Conservation (phyloP, 169 alveolate genomes). For the Babesia microti region DNA sequence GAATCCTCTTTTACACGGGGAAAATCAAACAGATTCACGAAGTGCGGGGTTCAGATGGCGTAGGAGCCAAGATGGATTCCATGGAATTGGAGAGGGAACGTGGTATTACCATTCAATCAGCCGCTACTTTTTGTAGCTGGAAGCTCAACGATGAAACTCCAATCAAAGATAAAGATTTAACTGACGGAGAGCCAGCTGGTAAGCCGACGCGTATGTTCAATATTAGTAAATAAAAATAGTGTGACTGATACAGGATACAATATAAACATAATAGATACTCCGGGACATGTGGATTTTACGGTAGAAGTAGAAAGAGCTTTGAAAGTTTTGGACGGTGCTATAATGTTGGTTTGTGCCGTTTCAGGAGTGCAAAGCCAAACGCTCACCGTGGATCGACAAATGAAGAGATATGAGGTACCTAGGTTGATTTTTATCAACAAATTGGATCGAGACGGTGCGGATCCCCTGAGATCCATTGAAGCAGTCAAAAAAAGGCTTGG, state of each 20-base stretch:
- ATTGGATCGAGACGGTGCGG: slow-evolving; percentile 94
- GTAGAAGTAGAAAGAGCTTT: slow-evolving; percentile 94
- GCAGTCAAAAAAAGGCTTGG: slow-evolving; percentile 77
- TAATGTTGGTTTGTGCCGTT: slow-evolving; percentile 86
- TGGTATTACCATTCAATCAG: slow-evolving; percentile 91
- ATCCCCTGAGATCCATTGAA: slow-evolving; percentile 72
- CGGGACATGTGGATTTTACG: slow-evolving; percentile 98
- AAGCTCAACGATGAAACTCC: slow-evolving; percentile 12
- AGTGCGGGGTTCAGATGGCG: slow-evolving; percentile 89
- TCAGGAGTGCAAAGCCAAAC: slow-evolving; percentile 95
- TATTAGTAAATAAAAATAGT: too few species aligned
- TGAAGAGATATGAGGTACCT: slow-evolving; percentile 88
- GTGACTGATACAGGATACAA: slow-evolving; percentile 40
- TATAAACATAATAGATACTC: slow-evolving; percentile 93
- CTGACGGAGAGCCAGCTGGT: slow-evolving; percentile 6
- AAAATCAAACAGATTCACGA: slow-evolving; percentile 85
- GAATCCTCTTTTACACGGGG: slow-evolving; percentile 74
- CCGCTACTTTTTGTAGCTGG: slow-evolving; percentile 89
- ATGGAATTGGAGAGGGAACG: slow-evolving; percentile 95
- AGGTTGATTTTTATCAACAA: slow-evolving; percentile 85
- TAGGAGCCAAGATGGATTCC: slow-evolving; percentile 95
- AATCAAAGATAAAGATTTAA: slow-evolving; percentile 1
- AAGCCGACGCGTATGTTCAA: too few species aligned
- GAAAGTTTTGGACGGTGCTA: slow-evolving; percentile 93
- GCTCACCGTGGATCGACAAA: slow-evolving; percentile 90